Evolutionary conservation across 2,329 filamentous ascomycete species (phyloP).

Genomic region (Pseudogymnoascus sp.): DNA sequence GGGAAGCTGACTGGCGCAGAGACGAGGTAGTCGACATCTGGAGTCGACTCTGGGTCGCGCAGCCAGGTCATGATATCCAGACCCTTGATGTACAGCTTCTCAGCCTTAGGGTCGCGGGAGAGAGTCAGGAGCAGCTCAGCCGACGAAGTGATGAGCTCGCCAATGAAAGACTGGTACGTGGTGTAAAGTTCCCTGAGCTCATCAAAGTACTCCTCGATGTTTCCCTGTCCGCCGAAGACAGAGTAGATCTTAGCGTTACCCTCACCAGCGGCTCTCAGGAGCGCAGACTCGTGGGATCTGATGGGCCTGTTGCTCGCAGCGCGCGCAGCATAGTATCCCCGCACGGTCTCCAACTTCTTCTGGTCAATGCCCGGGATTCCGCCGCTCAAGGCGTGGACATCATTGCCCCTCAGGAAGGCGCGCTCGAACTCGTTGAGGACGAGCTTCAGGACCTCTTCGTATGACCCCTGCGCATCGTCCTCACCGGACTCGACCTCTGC

Average conservation of each 20-base stretch:
- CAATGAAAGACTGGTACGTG: constrained; percentile 85
- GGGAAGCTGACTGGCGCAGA: constrained; percentile 94
- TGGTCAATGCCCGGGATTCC: constrained; percentile 78
- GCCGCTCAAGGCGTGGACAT: constrained; percentile 84
- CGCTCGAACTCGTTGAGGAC: constrained; percentile 94
- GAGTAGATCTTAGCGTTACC: constrained; percentile 79
- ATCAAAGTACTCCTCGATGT: constrained; percentile 99
- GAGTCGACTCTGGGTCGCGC: constrained; percentile 77
- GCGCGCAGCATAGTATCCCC: constrained; percentile 85
- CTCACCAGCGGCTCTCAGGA: constrained; percentile 81
- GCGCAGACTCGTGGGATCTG: constrained; percentile 85
- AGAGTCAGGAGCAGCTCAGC: constrained; percentile 83
- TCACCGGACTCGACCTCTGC: constrained; percentile 86
- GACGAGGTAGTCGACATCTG: constrained; percentile 88
- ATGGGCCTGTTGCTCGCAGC: constrained; percentile 76
- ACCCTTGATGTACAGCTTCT: constrained; percentile 97
- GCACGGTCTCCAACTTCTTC: constrained; percentile 86
- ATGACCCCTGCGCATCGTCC: constrained; percentile 78
- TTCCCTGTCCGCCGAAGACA: constrained; percentile 94
- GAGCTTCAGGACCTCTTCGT: constrained; percentile 86
- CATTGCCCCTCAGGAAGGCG: constrained; percentile 87
- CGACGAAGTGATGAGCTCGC: constrained; percentile 70
- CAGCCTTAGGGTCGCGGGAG: constrained; percentile 72
- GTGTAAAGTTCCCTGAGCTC: constrained; percentile 85
- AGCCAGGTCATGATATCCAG: constrained; percentile 92